Conservation (phyloP, 1,284 basidiomycete genomes). For the Ceratobasidium sp. region DNA sequence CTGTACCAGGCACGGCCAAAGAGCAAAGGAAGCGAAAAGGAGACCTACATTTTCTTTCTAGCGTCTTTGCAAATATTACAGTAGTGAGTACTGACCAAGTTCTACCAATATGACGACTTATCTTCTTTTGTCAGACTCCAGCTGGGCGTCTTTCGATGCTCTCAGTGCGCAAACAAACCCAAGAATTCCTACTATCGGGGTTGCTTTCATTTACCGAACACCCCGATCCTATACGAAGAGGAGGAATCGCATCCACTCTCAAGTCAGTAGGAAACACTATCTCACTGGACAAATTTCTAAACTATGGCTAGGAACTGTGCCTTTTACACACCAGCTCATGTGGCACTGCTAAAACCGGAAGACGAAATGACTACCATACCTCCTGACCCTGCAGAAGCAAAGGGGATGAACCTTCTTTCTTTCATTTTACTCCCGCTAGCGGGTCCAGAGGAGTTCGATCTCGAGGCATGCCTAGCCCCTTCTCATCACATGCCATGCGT, state of each 20-base stretch:
- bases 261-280: slow-evolving; percentile 66
- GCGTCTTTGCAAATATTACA: slow-evolving; percentile 90
- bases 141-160: slow-evolving; percentile 78
- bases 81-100: slow-evolving; percentile 63
- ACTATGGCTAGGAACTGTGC: slow-evolving; percentile 72
- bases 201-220: slow-evolving; percentile 90
- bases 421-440: slow-evolving; percentile 91
- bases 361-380: slow-evolving; percentile 61
- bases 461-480: slow-evolving; percentile 68
- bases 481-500: slow-evolving; percentile 17
- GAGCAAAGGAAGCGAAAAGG: slow-evolving; percentile 65
- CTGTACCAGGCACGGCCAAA: slow-evolving; percentile 57
- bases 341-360: slow-evolving; percentile 72
- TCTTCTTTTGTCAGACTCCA: slow-evolving; percentile 61
- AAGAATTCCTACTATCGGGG: slow-evolving; percentile 85
- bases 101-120: not conserved
- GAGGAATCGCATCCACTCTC: slow-evolving; percentile 85
- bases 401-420: slow-evolving; percentile 84
- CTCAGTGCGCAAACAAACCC: slow-evolving; percentile 54
- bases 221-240: slow-evolving; percentile 81
- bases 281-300: not conserved
- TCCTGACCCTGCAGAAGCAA: slow-evolving; percentile 68
- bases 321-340: slow-evolving; percentile 74
- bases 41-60: slow-evolving; percentile 87
- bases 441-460: slow-evolving; percentile 92